Evolutionary conservation across 2,329 filamentous ascomycete species (phyloP).

Genomic region (Ascomycota sp.): DNA sequence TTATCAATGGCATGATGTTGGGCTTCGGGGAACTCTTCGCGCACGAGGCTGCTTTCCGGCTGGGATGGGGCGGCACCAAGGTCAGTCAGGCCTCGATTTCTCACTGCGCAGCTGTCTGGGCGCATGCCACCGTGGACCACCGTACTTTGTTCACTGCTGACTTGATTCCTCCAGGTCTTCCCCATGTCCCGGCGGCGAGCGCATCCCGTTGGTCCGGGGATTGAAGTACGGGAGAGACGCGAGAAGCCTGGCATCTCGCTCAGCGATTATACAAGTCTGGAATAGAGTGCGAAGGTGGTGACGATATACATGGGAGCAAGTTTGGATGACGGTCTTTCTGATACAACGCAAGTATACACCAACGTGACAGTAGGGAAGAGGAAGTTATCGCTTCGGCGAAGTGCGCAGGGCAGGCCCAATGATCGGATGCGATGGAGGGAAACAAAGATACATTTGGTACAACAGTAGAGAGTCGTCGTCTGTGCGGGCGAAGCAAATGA

Average conservation of each 20-base stretch:
- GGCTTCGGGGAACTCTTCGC: slow-evolving; percentile 94
- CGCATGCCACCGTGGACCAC: too few species aligned
- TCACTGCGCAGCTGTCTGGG: neutral
- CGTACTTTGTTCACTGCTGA: slow-evolving; percentile 2
- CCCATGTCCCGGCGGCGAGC: slow-evolving; percentile 37
- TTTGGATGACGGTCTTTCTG: neutral
- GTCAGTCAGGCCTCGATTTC: slow-evolving; percentile 23
- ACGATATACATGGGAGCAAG: neutral
- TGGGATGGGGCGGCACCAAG: slow-evolving; percentile 90
- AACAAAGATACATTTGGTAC: too few species aligned
- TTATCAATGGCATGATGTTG: slow-evolving; percentile 95
- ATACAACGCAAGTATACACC: neutral
- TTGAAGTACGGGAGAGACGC: slow-evolving; percentile 56
- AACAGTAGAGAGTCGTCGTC: too few species aligned
- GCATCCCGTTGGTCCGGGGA: slow-evolving; percentile 56
- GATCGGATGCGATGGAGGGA: too few species aligned
- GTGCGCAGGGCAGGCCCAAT: too few species aligned
- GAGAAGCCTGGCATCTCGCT: slow-evolving; percentile 35
- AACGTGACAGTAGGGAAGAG: too few species aligned
- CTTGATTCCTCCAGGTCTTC: slow-evolving; percentile 25
- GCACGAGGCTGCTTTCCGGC: slow-evolving; percentile 79
- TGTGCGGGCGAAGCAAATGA: too few species aligned
- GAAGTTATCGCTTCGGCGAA: neutral
- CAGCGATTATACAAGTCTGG: slow-evolving; percentile 46
- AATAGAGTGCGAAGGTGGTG: slow-evolving; percentile 19